Conservation (phyloP, 345 rosid species). For the Stellera chamaejasme region DNA sequence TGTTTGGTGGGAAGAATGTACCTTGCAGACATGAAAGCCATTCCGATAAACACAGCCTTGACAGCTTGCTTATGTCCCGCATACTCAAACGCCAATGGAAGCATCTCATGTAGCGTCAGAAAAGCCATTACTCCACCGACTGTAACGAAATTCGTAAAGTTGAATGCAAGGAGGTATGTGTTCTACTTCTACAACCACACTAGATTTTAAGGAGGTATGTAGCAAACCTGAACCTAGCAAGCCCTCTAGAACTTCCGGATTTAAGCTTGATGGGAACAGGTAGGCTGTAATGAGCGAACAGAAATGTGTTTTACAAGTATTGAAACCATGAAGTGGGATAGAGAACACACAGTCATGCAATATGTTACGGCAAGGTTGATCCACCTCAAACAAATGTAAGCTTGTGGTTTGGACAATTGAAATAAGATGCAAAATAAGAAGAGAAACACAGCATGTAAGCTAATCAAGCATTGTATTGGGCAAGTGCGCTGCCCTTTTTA, state of each 20-base stretch:
- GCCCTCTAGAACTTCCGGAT: conserved; percentile 93
- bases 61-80: conserved; percentile 99
- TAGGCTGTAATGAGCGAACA: conserved; percentile 52
- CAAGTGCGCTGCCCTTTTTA: too few species aligned
- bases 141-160: conserved; percentile 16
- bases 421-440: too few species aligned
- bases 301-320: neutral
- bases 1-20: conserved; percentile 12
- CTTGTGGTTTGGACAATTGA: too few species aligned
- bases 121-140: conserved; percentile 99
- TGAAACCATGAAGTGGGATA: too few species aligned
- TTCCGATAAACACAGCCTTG: conserved; percentile 91
- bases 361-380: too few species aligned
- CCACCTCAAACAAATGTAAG: too few species aligned
- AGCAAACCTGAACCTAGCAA: conserved; percentile 80
- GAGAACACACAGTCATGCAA: too few species aligned
- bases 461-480: too few species aligned
- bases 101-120: conserved; percentile 95
- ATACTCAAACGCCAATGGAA: conserved; percentile 96
- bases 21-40: conserved; percentile 99
- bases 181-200: neutral
- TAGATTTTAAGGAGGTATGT: neutral
- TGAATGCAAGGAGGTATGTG: neutral
- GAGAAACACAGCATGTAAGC: too few species aligned
- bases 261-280: conserved; percentile 86